Percentiles rank a stretch among this genome's conserved stretches.
Conservation (phyloP, 768 basidiomycete species). For the Amanita polypyramis region DNA sequence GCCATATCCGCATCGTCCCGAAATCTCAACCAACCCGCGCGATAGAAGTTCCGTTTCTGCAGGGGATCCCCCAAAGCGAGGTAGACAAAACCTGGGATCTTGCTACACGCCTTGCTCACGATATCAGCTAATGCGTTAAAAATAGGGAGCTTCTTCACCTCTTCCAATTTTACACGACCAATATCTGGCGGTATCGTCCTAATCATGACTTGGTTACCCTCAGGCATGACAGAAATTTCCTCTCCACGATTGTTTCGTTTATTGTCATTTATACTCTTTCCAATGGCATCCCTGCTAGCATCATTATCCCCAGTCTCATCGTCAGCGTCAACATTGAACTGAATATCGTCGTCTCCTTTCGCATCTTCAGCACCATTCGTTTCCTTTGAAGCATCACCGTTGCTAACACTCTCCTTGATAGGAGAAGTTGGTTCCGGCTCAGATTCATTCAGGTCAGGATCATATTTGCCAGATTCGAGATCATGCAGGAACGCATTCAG, state of each 20-base stretch:
- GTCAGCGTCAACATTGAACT: conserved; percentile 60
- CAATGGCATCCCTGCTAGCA: conserved; percentile 46
- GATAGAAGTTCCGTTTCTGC: conserved; percentile 89
- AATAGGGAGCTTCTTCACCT: conserved; percentile 37
- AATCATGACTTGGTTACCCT: conserved; percentile 90
- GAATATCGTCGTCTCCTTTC: conserved; percentile 70
- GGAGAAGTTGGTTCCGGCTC: conserved; percentile 41
- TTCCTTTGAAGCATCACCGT: conserved; percentile 31
- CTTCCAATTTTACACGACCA: conserved; percentile 81
- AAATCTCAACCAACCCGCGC: conserved; percentile 90
- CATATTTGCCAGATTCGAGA: conserved; percentile 78
- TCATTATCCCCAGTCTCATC: conserved; percentile 62
- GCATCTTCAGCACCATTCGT: conserved; percentile 41
- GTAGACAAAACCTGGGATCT: conserved; percentile 75
- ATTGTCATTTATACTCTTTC: conserved; percentile 34
- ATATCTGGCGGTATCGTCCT: conserved; percentile 92
- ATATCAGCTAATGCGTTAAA: conserved; percentile 7
- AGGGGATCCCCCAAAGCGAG: conserved; percentile 87
- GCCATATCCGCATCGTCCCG: conserved; percentile 77
- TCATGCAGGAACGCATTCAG: conserved; percentile 66
- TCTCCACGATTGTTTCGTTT: conserved; percentile 51
- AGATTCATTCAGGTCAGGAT: conserved; percentile 60
- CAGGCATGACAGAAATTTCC: conserved; percentile 60
- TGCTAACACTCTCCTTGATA: conserved; percentile 40
- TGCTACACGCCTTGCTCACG: conserved; percentile 54